These are phyloP conservation scores for Skeletonema tropicum DNA, from an alignment of 108 stramenopile genomes.

Conservation along the genomic window DNA sequence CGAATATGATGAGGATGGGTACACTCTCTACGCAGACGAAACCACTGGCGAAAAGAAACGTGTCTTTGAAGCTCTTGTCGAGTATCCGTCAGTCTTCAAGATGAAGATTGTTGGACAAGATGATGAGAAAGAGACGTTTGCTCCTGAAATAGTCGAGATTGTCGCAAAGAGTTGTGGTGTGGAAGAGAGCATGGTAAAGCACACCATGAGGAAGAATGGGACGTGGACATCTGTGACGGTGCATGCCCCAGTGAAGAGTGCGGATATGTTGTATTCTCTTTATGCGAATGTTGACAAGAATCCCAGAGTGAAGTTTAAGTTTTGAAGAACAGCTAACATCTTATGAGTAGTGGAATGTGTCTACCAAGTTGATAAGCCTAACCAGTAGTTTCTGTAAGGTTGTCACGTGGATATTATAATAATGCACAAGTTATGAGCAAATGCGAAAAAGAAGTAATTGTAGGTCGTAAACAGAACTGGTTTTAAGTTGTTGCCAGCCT, in stretches of 20 bases:
- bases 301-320: constrained; percentile 91
- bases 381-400: background rate
- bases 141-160: constrained; percentile 70
- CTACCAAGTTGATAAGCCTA: background rate
- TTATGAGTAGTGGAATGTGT: background rate
- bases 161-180: constrained; percentile 82
- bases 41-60: constrained; percentile 86
- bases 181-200: constrained; percentile 40
- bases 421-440: too few relatives aligned
- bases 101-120: constrained; percentile 87
- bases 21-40: constrained; percentile 88
- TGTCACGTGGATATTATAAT: background rate
- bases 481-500: too few relatives aligned
- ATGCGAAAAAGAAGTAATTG: too few relatives aligned
- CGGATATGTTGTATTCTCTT: constrained; percentile 85
- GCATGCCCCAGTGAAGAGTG: constrained; percentile 76
- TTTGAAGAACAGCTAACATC: constrained; percentile 46
- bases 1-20: constrained; percentile 87
- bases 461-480: too few relatives aligned
- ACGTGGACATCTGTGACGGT: constrained; percentile 89
- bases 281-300: constrained; percentile 84
- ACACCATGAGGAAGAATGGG: constrained; percentile 66
- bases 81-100: constrained; percentile 87
- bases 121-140: constrained; percentile 76
- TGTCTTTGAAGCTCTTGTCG: constrained; percentile 89